Evolutionary conservation across 129 eudicot genomes (phyloP).

Genomic region (Artemisia tridentata): DNA sequence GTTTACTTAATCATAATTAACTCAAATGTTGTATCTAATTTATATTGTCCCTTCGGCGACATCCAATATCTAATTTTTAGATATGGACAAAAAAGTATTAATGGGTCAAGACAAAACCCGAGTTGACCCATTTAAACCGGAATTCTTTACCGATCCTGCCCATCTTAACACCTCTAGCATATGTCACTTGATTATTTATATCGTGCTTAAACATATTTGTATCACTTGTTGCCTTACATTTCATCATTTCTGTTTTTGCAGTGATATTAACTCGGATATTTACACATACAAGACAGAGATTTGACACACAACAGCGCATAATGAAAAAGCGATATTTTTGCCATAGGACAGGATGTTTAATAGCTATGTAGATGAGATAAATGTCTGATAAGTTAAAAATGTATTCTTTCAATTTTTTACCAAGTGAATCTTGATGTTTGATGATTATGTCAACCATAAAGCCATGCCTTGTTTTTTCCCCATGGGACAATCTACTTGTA

Average conservation of each 20-base stretch:
- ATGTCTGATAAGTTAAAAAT: too few relatives aligned
- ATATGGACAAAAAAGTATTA: too few relatives aligned
- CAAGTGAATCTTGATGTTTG: too few relatives aligned
- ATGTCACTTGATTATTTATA: background rate
- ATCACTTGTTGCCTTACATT: background rate
- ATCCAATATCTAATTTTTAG: too few relatives aligned
- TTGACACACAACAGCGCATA: conserved; percentile 8
- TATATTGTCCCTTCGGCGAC: too few relatives aligned
- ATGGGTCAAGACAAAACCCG: too few relatives aligned
- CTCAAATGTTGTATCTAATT: too few relatives aligned
- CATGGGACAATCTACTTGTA: too few relatives aligned
- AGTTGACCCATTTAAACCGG: background rate
- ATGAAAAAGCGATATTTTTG: conserved; percentile 9
- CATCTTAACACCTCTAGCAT: background rate
- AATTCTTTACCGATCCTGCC: background rate
- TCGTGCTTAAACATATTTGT: background rate
- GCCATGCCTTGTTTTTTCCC: too few relatives aligned
- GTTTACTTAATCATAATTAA: too few relatives aligned
- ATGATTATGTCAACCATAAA: too few relatives aligned
- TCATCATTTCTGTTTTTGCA: conserved; percentile 13
- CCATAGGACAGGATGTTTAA: conserved; percentile 21
- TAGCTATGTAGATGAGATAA: background rate
- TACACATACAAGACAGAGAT: conserved; percentile 28
- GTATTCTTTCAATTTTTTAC: too few relatives aligned
- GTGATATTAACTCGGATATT: conserved; percentile 23